Evolutionary conservation across 352 stramenopile genomes (phyloP).

Genomic region (Globisporangium ultimum): DNA sequence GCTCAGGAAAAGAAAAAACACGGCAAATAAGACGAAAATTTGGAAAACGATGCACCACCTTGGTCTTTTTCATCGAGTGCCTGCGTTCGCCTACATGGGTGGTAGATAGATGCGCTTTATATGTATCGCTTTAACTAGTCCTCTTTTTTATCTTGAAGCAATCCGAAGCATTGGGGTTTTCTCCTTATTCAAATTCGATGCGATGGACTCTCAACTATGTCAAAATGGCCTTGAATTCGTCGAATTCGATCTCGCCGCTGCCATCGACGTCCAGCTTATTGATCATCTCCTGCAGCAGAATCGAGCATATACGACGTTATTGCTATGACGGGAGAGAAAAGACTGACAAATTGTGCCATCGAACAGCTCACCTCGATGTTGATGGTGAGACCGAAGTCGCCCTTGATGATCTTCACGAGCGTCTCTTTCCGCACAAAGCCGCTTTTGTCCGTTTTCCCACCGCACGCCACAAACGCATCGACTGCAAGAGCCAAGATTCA

Average conservation of each 20-base stretch:
- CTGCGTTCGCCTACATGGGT: too few relatives aligned
- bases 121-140: background rate
- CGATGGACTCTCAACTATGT: constrained; percentile 30
- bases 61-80: too few relatives aligned
- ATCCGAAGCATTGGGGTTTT: too few relatives aligned
- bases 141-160: background rate
- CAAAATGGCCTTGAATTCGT: constrained; percentile 93
- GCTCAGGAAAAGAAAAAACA: too few relatives aligned
- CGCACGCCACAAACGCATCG: constrained; percentile 96
- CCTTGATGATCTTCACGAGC: constrained; percentile 95
- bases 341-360: background rate
- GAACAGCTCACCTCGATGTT: constrained; percentile 85
- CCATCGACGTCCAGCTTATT: constrained; percentile 95
- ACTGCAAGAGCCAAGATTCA: constrained; percentile 31
- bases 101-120: too few relatives aligned
- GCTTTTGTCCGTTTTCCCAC: constrained; percentile 90
- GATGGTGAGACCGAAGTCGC: constrained; percentile 94
- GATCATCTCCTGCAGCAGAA: constrained; percentile 82
- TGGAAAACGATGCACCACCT: too few relatives aligned
- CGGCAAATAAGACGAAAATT: too few relatives aligned
- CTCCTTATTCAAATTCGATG: too few relatives aligned
- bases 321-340: too few relatives aligned
- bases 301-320: background rate
- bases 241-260: constrained; percentile 95
- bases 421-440: constrained; percentile 90